Conservation (phyloP, 2,329 filamentous ascomycete species). For the Diaporthe vaccinii region DNA sequence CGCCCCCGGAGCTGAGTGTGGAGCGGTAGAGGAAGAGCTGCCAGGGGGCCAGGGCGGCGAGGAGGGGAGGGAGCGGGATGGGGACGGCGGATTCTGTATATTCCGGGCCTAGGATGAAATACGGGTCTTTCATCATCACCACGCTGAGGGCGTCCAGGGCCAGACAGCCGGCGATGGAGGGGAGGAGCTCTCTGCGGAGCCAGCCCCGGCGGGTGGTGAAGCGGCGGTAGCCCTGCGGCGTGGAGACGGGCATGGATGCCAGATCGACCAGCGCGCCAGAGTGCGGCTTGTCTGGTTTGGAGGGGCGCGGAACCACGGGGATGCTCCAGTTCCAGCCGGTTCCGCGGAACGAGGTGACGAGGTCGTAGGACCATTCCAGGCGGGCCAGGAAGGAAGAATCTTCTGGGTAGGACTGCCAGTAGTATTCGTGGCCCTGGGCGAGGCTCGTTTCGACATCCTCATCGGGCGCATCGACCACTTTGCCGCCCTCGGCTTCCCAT, state of each 20-base stretch:
- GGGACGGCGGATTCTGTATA: slow-evolving; percentile 52
- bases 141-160: slow-evolving; percentile 78
- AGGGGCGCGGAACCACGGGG: slow-evolving; percentile 59
- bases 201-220: slow-evolving; percentile 59
- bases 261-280: slow-evolving; percentile 57
- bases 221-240: slow-evolving; percentile 61
- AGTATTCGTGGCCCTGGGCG: slow-evolving; percentile 60
- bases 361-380: slow-evolving; percentile 68
- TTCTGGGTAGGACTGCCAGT: slow-evolving; percentile 72
- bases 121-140: slow-evolving; percentile 80
- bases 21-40: slow-evolving; percentile 69
- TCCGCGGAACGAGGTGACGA: slow-evolving; percentile 67
- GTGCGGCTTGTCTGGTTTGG: slow-evolving; percentile 57
- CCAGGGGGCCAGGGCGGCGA: slow-evolving; percentile 57
- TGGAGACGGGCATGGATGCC: slow-evolving; percentile 56
- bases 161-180: slow-evolving; percentile 71
- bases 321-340: slow-evolving; percentile 72
- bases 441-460: slow-evolving; percentile 46
- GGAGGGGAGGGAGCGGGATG: slow-evolving; percentile 60
- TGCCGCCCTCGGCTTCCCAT: slow-evolving; percentile 1
- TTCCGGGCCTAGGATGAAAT: slow-evolving; percentile 73
- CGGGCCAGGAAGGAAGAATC: slow-evolving; percentile 62
- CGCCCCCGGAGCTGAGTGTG: slow-evolving; percentile 65
- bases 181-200: slow-evolving; percentile 58
- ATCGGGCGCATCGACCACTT: slow-evolving; percentile 41